Evolutionary conservation across 2,329 filamentous ascomycete species (phyloP).

Genomic region (Metarhizium brunneum): DNA sequence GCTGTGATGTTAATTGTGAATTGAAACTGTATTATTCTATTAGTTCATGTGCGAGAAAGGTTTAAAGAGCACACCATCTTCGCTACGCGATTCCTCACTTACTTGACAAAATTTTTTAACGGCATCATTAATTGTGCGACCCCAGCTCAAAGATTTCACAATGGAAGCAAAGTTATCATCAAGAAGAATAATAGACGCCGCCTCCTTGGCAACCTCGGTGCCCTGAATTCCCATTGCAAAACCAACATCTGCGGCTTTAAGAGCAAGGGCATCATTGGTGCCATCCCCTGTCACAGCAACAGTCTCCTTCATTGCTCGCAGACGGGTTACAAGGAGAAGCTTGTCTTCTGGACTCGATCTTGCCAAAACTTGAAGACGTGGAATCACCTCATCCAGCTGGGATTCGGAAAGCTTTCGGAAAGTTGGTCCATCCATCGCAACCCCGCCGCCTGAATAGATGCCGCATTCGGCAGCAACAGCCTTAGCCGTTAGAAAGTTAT

Average conservation of each 20-base stretch:
- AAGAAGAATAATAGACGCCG: constrained; percentile 54
- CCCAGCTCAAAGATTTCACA: constrained; percentile 53
- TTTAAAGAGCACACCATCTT: background rate
- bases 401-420: constrained; percentile 48
- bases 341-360: constrained; percentile 64
- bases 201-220: constrained; percentile 58
- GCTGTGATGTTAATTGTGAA: constrained; percentile 63
- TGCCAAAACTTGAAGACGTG: constrained; percentile 57
- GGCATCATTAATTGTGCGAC: constrained; percentile 53
- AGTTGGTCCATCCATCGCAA: constrained; percentile 45
- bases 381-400: constrained; percentile 41
- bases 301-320: constrained; percentile 56
- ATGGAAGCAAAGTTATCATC: constrained; percentile 59
- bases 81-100: constrained; percentile 4
- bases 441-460: constrained; percentile 50
- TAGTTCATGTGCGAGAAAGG: background rate
- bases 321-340: constrained; percentile 51
- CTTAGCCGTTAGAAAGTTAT: constrained; percentile 34
- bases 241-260: constrained; percentile 58
- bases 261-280: constrained; percentile 56
- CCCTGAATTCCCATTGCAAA: constrained; percentile 61
- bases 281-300: constrained; percentile 60
- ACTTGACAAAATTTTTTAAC: constrained; percentile 56
- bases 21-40: constrained; percentile 33
- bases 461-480: constrained; percentile 34